Base-by-base conservation (phyloP, 345 rosid genomes). In the Nasturtium officinale region DNA sequence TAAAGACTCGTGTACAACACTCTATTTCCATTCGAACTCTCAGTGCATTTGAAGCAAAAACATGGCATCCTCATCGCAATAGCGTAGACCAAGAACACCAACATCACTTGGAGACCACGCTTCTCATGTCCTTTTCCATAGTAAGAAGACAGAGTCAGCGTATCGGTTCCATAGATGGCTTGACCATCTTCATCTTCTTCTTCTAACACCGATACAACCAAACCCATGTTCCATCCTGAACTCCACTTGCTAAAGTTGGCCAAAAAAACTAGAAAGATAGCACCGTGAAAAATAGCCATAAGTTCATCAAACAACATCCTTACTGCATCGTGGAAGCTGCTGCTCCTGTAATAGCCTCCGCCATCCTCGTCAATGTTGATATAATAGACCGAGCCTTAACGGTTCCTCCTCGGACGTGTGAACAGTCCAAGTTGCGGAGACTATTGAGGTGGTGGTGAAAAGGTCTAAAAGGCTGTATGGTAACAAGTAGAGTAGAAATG, bases 151-250 rank as follows among this genome's bases (percentile, higher is more conserved):
- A 77, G 11, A 25, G 71, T 17, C 47, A 81, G n/a, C 3, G 87
- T 85, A 53, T 72, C 78, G 42, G 30, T 8, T 35, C 83, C 80
- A 23, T 53, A 67, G 20, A 74, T 54, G 28, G 33, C 67, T 55
- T 43, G 63, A 13, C 69, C 70, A 18, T 68, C 75, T 12, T 67
- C 60, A n/a, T n/a, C n/a, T 5, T 16, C 54, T 23, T 74, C 83
- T 61, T 81, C 83, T 55, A 84, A 48, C 6, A 75, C 74, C 0
- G 85, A 81, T 46, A 81, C 54, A 52, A 84, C 80, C 43, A 84
- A 54, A 51, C 80, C 74, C 83, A 72, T 74, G 77, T 77, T 81
- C 87, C 83, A 84, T 53, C 71, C 85, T 6, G 75, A 74, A 47
- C 81, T 77, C 87, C 87, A 84, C 47, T 75, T 81, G 32, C 77